Percentiles rank a stretch among this genome's conserved stretches.
These are phyloP conservation scores for Penicillium chermesinum DNA, from an alignment of 495 filamentous ascomycete genomes.

Conservation along the genomic window DNA sequence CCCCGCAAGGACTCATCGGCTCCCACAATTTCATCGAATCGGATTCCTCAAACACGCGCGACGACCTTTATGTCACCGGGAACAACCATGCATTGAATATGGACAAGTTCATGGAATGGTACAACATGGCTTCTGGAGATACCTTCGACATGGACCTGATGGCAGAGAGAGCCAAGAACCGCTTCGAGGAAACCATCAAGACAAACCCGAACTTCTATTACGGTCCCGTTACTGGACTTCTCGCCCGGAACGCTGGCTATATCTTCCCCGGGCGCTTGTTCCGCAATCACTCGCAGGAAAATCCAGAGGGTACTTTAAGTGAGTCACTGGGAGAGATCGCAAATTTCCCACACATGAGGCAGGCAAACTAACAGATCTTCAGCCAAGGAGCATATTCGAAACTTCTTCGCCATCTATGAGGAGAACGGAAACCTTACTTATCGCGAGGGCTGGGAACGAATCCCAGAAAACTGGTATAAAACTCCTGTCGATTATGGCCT, in stretches of 20 bases:
- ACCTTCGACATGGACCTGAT: constrained; percentile 36
- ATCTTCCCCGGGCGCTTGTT: constrained; percentile 42
- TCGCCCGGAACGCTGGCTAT: constrained; percentile 45
- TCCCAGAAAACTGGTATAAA: constrained; percentile 60
- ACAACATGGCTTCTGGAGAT: constrained; percentile 31
- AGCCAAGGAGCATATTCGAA: constrained; percentile 39
- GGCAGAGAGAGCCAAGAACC: constrained; percentile 29
- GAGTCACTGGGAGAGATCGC: constrained; percentile 4
- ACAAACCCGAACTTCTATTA: constrained; percentile 53
- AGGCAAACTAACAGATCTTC: constrained; percentile 13
- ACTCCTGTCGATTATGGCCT: constrained; percentile 36
- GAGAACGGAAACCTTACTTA: constrained; percentile 35
- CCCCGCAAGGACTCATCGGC: constrained; percentile 44
- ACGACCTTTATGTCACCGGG: constrained; percentile 47
- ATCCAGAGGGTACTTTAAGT: constrained; percentile 41
- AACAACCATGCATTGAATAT: constrained; percentile 39
- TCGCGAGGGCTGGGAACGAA: constrained; percentile 45
- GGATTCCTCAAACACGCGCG: constrained; percentile 51
- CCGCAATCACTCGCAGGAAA: constrained; percentile 42
- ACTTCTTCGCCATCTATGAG: constrained; percentile 44
- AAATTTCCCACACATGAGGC: background rate
- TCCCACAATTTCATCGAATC: constrained; percentile 54
- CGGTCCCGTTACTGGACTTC: constrained; percentile 43
- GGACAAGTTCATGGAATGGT: constrained; percentile 38
- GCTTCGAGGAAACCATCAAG: constrained; percentile 42